These are phyloP conservation scores for Nepenthes gracilis DNA, from an alignment of 148 eudicot species.

Conservation along the genomic window DNA sequence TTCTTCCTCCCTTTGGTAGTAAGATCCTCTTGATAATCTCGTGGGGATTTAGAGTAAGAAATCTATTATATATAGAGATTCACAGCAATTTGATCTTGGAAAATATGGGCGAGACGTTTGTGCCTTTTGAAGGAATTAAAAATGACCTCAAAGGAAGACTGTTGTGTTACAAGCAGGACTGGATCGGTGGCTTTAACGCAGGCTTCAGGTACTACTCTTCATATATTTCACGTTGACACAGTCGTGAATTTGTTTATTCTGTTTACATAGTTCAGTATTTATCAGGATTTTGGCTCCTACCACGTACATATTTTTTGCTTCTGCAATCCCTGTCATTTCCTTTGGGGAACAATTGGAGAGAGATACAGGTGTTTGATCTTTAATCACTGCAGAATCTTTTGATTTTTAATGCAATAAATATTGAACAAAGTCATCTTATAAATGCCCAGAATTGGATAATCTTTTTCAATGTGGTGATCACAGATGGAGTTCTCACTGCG, in stretches of 20 bases:
- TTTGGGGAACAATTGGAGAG: conserved; percentile 88
- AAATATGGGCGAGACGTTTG: conserved; percentile 76
- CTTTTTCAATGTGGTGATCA: conserved; percentile 1
- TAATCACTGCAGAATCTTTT: no score
- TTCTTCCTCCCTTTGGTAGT: conserved; percentile 5
- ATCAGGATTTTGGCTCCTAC: conserved; percentile 87
- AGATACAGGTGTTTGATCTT: conserved; percentile 37
- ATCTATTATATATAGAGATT: conserved; percentile 3
- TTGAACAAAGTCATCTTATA: no score
- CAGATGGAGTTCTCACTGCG: conserved; percentile 83
- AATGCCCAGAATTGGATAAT: background rate
- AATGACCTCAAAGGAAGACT: conserved; percentile 68
- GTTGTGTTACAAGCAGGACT: conserved; percentile 76
- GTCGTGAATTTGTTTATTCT: background rate
- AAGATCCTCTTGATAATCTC: conserved; percentile 12
- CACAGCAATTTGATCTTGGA: conserved; percentile 10
- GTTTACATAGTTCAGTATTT: background rate
- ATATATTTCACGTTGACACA: background rate
- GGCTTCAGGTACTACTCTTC: conserved; percentile 54
- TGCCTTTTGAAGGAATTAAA: conserved; percentile 78
- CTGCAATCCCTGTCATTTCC: conserved; percentile 90
- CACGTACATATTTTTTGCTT: conserved; percentile 87
- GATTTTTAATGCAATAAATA: no score
- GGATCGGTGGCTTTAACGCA: conserved; percentile 76
- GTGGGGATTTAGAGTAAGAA: conserved; percentile 2